Percentiles rank a stretch among this genome's conserved stretches.
Conservation (phyloP, 2,329 filamentous ascomycete species). For the Sclerotinia nivalis region DNA sequence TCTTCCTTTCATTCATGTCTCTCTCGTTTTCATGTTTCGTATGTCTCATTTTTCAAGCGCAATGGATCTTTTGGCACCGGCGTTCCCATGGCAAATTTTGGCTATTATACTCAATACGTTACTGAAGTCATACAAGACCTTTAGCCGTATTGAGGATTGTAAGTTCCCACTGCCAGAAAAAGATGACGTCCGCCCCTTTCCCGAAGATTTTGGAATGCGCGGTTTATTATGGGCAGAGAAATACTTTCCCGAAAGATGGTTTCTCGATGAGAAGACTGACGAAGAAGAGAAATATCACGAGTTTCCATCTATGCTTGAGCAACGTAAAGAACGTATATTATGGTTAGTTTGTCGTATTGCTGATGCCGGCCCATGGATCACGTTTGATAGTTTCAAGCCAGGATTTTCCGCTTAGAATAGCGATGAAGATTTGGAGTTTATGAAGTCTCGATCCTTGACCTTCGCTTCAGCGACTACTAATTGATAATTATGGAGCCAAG, state of each 20-base stretch:
- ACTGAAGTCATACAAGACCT: conserved; percentile 19
- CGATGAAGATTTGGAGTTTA: conserved; percentile 1
- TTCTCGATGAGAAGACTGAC: conserved; percentile 30
- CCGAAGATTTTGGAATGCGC: conserved; percentile 34
- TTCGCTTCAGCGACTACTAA: conserved; percentile 20
- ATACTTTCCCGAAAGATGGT: conserved; percentile 32
- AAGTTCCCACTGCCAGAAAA: conserved; percentile 31
- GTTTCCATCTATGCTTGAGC: conserved; percentile 31
- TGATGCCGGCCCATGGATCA: conserved; percentile 17
- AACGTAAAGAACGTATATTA: conserved; percentile 34
- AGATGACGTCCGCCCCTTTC: conserved; percentile 30
- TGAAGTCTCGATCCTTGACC: conserved; percentile 11
- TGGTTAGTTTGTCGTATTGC: conserved; percentile 30
- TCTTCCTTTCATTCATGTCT: conserved; percentile 32
- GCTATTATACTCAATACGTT: conserved; percentile 29
- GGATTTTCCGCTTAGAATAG: conserved; percentile 16
- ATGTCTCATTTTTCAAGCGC: conserved; percentile 27
- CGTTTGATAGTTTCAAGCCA: conserved; percentile 18
- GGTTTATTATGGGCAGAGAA: conserved; percentile 30
- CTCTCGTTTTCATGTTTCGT: conserved; percentile 30
- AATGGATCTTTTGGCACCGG: conserved; percentile 25
- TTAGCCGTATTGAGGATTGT: conserved; percentile 25
- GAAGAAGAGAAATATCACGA: conserved; percentile 37
- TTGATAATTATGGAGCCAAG: too few species aligned
- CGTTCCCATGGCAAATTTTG: conserved; percentile 31